phyloP scores from a whole-genome alignment of 495 filamentous ascomycete species.

The Daldinia caldariorum region DNA sequence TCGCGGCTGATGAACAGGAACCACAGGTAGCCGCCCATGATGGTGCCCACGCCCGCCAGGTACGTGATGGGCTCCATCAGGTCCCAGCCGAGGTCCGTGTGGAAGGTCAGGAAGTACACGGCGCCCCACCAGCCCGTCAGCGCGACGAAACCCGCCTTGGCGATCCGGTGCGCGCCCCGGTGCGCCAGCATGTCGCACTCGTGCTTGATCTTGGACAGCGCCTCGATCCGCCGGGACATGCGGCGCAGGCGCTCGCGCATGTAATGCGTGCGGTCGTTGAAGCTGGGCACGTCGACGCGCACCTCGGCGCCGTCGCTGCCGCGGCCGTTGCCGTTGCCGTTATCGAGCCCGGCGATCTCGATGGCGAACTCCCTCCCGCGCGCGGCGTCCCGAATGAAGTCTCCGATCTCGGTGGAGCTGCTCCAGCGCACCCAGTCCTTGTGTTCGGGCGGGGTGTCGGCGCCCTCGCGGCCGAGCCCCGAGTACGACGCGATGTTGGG shows the following conservation, averaged over 20 bases:
- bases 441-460: slow-evolving; percentile 46
- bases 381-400: slow-evolving; percentile 93
- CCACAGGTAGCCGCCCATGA: slow-evolving; percentile 92
- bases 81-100: slow-evolving; percentile 85
- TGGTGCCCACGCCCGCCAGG: slow-evolving; percentile 79
- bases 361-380: slow-evolving; percentile 84
- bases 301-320: slow-evolving; percentile 60
- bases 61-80: slow-evolving; percentile 93
- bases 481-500: slow-evolving; percentile 67
- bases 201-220: slow-evolving; percentile 75
- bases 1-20: slow-evolving; percentile 94
- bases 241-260: slow-evolving; percentile 79
- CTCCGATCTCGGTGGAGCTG: slow-evolving; percentile 86
- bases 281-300: slow-evolving; percentile 82
- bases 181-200: slow-evolving; percentile 85
- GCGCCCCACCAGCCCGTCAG: slow-evolving; percentile 81
- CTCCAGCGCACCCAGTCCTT: slow-evolving; percentile 87
- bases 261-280: slow-evolving; percentile 89
- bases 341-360: slow-evolving; percentile 78
- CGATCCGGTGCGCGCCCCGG: slow-evolving; percentile 77
- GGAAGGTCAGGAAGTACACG: slow-evolving; percentile 81
- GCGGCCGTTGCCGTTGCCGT: neutral
- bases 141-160: slow-evolving; percentile 77
- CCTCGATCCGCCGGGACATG: slow-evolving; percentile 70
- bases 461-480: slow-evolving; percentile 64